These are phyloP conservation scores for Eutrema heterophyllum DNA, from an alignment of 345 rosid genomes.

Conservation along the genomic window DNA sequence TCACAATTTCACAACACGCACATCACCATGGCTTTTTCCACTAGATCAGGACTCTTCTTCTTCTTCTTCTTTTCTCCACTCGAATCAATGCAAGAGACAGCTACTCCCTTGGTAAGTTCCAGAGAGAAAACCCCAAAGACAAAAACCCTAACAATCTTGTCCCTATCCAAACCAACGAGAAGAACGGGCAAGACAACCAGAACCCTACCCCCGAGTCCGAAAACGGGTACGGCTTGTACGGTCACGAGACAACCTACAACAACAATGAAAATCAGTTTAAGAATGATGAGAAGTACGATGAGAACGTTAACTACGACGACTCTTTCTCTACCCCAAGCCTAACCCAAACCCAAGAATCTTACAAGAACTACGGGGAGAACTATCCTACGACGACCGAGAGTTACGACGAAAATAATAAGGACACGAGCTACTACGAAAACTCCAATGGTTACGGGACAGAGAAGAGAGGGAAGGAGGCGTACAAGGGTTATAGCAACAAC, in stretches of 20 bases:
- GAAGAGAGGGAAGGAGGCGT: slow-evolving; percentile 3
- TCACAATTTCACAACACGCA: slow-evolving; percentile 1
- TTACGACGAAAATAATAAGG: slow-evolving; percentile 9
- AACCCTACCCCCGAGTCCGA: slow-evolving; percentile 25
- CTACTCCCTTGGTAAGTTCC: slow-evolving; percentile 29
- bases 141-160: slow-evolving; percentile 6
- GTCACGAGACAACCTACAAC: slow-evolving; percentile 28
- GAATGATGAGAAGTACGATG: slow-evolving; percentile 2
- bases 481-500: slow-evolving; percentile 24
- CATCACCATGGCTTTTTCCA: slow-evolving; percentile 29
- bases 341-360: slow-evolving; percentile 22
- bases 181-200: slow-evolving; percentile 11
- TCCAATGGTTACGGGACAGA: not conserved
- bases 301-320: slow-evolving; percentile 22
- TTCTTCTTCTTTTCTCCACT: slow-evolving; percentile 10
- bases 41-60: slow-evolving; percentile 16
- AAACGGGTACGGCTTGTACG: slow-evolving; percentile 31
- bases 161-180: slow-evolving; percentile 17
- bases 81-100: slow-evolving; percentile 33
- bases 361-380: not conserved
- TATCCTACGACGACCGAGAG: slow-evolving; percentile 23
- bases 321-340: slow-evolving; percentile 25
- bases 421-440: slow-evolving; percentile 5
- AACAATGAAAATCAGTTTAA: slow-evolving; percentile 12
- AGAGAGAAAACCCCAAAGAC: not conserved